These are phyloP conservation scores for Chlorella ohadii DNA, from an alignment of 139 green algal species.

Conservation along the genomic window DNA sequence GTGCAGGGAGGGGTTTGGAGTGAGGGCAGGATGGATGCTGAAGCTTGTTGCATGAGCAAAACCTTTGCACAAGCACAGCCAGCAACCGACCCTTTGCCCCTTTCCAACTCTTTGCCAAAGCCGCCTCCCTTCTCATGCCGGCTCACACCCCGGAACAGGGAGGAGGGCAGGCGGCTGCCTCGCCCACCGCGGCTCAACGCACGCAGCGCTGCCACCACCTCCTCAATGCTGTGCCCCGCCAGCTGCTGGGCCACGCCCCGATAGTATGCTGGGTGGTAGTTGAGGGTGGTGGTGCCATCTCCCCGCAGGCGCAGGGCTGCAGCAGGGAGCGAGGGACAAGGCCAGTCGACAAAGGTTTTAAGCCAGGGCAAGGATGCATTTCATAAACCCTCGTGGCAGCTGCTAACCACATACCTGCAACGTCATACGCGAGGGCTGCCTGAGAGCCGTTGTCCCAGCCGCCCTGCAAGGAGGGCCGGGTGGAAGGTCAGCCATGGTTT, in stretches of 20 bases:
- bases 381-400: not conserved
- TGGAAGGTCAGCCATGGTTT: too few species aligned
- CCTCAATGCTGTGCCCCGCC: not conserved
- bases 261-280: not conserved
- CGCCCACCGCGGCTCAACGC: not conserved
- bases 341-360: not conserved
- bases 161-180: not conserved
- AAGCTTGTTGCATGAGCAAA: too few species aligned
- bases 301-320: not conserved
- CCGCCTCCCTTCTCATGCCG: not conserved
- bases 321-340: not conserved
- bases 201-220: not conserved
- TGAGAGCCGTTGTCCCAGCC: not conserved
- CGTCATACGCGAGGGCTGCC: not conserved
- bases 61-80: too few species aligned
- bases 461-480: not conserved
- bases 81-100: too few species aligned
- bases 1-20: too few species aligned
- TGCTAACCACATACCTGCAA: not conserved
- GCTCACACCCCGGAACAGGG: not conserved
- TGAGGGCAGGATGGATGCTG: too few species aligned
- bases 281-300: not conserved
- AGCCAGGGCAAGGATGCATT: not conserved
- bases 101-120: too few species aligned
- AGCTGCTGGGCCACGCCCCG: not conserved